Percentiles rank a stretch among this genome's conserved stretches.
phyloP scores from a whole-genome alignment of 805 yeast genomes.

The Cyberlindnera maclurae region DNA sequence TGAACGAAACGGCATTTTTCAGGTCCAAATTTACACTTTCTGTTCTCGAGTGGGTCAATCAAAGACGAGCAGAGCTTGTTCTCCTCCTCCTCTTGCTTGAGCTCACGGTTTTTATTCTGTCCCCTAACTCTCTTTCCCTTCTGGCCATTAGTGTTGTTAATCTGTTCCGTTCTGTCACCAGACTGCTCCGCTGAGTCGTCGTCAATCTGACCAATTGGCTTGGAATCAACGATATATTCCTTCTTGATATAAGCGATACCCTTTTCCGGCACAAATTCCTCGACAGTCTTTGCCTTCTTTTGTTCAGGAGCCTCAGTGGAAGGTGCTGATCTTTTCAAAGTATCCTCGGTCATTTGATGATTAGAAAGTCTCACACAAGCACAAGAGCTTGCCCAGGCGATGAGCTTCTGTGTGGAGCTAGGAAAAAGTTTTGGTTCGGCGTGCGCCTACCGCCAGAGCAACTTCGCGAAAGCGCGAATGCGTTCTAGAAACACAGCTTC shows the following conservation, averaged over 20 bases:
- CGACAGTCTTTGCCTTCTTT: slow-evolving; percentile 10
- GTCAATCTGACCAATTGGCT: slow-evolving; percentile 22
- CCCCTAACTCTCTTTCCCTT: slow-evolving; percentile 54
- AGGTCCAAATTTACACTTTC: slow-evolving; percentile 56
- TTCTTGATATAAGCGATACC: slow-evolving; percentile 76
- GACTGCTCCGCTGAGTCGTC: slow-evolving; percentile 44
- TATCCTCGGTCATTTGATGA: slow-evolving; percentile 10
- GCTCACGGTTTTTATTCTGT: slow-evolving; percentile 77
- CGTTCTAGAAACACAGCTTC: not conserved
- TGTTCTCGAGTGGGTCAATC: slow-evolving; percentile 43
- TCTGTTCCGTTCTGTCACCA: slow-evolving; percentile 29
- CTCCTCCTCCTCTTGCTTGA: slow-evolving; percentile 59
- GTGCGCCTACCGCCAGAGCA: not conserved
- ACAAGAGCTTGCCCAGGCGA: not conserved
- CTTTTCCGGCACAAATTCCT: slow-evolving; percentile 20
- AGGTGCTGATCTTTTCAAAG: slow-evolving; percentile 18
- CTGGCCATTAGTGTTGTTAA: slow-evolving; percentile 29
- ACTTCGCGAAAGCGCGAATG: not conserved
- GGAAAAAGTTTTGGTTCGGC: no score
- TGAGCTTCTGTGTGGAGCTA: no score
- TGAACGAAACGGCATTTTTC: slow-evolving; percentile 73
- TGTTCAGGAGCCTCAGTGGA: slow-evolving; percentile 7
- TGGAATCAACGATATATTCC: slow-evolving; percentile 47
- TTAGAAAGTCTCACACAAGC: not conserved
- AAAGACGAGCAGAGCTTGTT: slow-evolving; percentile 59